Conservation (phyloP, 306 rosid genomes). For the Fragaria nilgerrensis region DNA sequence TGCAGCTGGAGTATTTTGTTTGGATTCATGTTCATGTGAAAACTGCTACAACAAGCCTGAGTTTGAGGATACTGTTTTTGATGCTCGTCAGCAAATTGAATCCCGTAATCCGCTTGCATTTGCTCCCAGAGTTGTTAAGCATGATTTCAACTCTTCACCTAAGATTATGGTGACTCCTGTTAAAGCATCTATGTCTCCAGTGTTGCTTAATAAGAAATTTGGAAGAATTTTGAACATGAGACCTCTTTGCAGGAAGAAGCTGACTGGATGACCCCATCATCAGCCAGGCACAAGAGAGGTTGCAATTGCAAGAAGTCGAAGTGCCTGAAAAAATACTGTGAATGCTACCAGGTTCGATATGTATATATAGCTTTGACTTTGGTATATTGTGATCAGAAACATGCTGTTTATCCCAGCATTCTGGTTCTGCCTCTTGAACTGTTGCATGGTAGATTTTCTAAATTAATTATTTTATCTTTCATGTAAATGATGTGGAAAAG, state of each 20-base stretch:
- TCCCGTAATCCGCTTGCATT: constrained; percentile 38
- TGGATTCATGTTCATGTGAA: constrained; percentile 29
- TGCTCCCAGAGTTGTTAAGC: constrained; percentile 23
- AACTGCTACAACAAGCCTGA: constrained; percentile 23
- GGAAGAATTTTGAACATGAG: constrained; percentile 10
- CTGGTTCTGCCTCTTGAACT: neutral
- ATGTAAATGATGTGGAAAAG: neutral
- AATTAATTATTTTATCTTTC: neutral
- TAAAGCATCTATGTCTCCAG: neutral
- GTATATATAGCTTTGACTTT: neutral
- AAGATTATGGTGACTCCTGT: constrained; percentile 21
- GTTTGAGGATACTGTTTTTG: constrained; percentile 19
- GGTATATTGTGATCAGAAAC: neutral
- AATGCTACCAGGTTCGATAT: constrained; percentile 34
- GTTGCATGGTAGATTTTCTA: neutral
- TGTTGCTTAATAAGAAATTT: neutral
- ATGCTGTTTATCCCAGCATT: neutral
- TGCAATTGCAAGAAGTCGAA: constrained; percentile 43
- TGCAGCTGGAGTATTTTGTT: constrained; percentile 23
- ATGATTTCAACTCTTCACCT: constrained; percentile 13
- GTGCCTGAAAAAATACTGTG: constrained; percentile 32
- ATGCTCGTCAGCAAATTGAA: constrained; percentile 10
- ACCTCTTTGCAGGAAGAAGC: constrained; percentile 25
- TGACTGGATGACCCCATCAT: constrained; percentile 8
- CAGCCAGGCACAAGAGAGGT: constrained; percentile 39